phyloP scores from a whole-genome alignment of 2,329 filamentous ascomycete species.

The Chrysoporthe deuterocubensis region DNA sequence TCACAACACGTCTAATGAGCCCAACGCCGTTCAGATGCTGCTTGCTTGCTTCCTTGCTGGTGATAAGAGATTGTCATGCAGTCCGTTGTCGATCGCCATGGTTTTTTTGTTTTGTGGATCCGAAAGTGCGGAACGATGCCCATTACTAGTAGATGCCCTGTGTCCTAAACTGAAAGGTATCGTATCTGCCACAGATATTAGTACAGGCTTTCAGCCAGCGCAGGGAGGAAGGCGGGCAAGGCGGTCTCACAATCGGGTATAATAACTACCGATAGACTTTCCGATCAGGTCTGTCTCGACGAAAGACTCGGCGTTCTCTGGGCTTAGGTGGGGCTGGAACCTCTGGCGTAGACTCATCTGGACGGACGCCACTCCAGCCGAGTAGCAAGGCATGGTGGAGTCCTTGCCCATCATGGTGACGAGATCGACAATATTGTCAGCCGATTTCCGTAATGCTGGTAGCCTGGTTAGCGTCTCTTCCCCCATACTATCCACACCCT shows the following conservation, averaged over 20 bases:
- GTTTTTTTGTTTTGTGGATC: slow-evolving; percentile 9
- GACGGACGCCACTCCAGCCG: slow-evolving; percentile 72
- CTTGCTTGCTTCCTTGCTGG: not conserved
- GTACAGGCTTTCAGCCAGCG: slow-evolving; percentile 16
- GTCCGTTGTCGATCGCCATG: slow-evolving; percentile 10
- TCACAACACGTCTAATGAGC: slow-evolving; percentile 12
- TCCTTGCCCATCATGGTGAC: slow-evolving; percentile 84
- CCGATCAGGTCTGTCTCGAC: slow-evolving; percentile 79
- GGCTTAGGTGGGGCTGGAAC: slow-evolving; percentile 82
- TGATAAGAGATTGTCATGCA: slow-evolving; percentile 9
- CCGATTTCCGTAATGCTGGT: slow-evolving; percentile 72
- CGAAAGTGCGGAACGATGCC: slow-evolving; percentile 10
- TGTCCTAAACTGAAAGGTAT: slow-evolving; percentile 86
- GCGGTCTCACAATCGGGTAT: slow-evolving; percentile 73
- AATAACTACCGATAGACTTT: slow-evolving; percentile 86
- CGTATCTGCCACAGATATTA: slow-evolving; percentile 58
- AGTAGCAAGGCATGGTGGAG: slow-evolving; percentile 84
- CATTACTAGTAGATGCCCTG: slow-evolving; percentile 76
- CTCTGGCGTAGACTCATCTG: slow-evolving; percentile 72
- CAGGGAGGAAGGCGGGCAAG: no score
- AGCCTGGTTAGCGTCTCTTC: slow-evolving; percentile 26
- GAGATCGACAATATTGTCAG: slow-evolving; percentile 79
- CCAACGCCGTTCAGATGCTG: slow-evolving; percentile 28
- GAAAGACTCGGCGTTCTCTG: slow-evolving; percentile 79
- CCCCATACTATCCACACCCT: not conserved